phyloP scores from a whole-genome alignment of 371 early-diverging fungal species.

The Batkoa obscura region DNA sequence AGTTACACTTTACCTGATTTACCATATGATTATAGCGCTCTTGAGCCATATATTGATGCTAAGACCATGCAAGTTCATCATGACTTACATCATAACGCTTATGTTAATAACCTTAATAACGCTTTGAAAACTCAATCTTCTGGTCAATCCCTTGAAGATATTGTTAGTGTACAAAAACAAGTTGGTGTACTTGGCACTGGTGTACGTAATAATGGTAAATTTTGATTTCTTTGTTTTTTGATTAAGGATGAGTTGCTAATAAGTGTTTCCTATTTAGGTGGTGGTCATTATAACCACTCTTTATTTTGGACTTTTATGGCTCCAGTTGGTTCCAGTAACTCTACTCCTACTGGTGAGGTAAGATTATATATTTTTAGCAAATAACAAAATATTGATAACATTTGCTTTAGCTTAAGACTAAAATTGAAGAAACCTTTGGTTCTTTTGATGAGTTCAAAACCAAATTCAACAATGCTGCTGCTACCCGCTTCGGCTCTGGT shows the following conservation, averaged over 20 bases:
- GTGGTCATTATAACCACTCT: slow-evolving; percentile 10
- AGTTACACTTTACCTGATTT: slow-evolving; percentile 1
- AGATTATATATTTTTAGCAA: background rate
- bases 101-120: slow-evolving; percentile 7
- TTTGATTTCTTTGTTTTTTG: background rate
- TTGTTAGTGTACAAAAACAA: background rate
- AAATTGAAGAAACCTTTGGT: slow-evolving; percentile 12
- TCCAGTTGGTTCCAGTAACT: slow-evolving; percentile 8
- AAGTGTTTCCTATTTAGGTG: slow-evolving; percentile 2
- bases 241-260: background rate
- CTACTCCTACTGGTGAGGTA: slow-evolving; percentile 7
- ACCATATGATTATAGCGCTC: slow-evolving; percentile 3
- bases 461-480: slow-evolving; percentile 15
- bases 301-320: slow-evolving; percentile 9
- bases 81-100: slow-evolving; percentile 7
- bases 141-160: background rate
- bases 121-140: background rate
- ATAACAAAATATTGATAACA: background rate
- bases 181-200: background rate
- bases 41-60: slow-evolving; percentile 4
- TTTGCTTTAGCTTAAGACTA: background rate
- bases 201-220: slow-evolving; percentile 8
- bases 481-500: slow-evolving; percentile 23
- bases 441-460: slow-evolving; percentile 17
- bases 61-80: slow-evolving; percentile 7